phyloP scores from a whole-genome alignment of 805 yeast genomes.

The Cyberlindnera samutprakarnensis region DNA sequence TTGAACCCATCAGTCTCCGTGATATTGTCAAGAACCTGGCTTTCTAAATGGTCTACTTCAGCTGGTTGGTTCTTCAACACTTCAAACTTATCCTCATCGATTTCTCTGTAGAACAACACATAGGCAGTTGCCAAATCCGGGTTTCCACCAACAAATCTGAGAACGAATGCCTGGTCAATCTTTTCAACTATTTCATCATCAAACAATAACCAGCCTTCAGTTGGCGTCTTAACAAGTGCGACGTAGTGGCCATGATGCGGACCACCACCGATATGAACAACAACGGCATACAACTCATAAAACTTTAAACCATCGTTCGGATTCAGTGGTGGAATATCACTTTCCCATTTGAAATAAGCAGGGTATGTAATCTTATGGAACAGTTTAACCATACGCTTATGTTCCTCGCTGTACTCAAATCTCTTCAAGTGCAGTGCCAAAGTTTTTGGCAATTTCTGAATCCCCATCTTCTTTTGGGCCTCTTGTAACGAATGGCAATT shows the following conservation, averaged over 20 bases:
- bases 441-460: conserved; percentile 69
- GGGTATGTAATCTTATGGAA: conserved; percentile 85
- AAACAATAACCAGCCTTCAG: conserved; percentile 82
- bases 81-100: conserved; percentile 31
- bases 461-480: conserved; percentile 82
- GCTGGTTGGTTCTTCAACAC: neutral
- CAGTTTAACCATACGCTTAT: conserved; percentile 75
- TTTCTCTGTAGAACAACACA: conserved; percentile 70
- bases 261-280: conserved; percentile 95
- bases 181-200: conserved; percentile 94
- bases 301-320: conserved; percentile 39
- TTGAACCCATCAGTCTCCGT: conserved; percentile 6
- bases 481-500: conserved; percentile 86
- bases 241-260: conserved; percentile 98
- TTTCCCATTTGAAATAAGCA: conserved; percentile 44
- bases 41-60: neutral
- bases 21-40: conserved; percentile 1
- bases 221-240: conserved; percentile 69
- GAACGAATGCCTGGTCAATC: conserved; percentile 76
- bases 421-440: conserved; percentile 83
- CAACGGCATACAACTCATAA: conserved; percentile 79
- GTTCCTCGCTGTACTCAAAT: conserved; percentile 82
- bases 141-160: conserved; percentile 81
- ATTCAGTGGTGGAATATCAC: conserved; percentile 49
- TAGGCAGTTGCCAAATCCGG: conserved; percentile 90